Evolutionary conservation across 768 basidiomycete genomes (phyloP), one percentile per base, ranked within the genome.

Genomic region (Mycena filopes): DNA sequence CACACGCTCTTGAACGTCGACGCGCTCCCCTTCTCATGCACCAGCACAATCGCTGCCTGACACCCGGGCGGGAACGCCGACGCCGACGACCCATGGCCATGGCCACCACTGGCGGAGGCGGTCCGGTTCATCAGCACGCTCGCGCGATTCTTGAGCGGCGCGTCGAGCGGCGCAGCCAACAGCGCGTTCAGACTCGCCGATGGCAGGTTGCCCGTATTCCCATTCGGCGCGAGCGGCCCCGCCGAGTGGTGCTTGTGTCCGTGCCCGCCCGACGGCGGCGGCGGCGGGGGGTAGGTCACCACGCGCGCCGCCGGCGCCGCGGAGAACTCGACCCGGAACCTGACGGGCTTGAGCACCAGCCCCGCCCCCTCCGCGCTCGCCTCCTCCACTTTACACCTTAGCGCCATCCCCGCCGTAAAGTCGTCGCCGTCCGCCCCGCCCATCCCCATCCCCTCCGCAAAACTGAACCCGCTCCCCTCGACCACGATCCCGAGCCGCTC

Each of bases 11-110:
- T 90, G 81, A 98, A 97, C 48, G 92, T 90, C 58, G 94, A 91
- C 73, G 92, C 84, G 8, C 95, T 93, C 26, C 96, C 96, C 77
- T 95, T 98, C 82, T 98, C 96, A 68, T 93, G 89, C 25, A 93
- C 85, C 70, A 99, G 79, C 58, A 89, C 88, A 65, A 96, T 85
- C 45, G 87, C 88, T 45, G 91, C 92, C 59, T 73, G 65, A 69
- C 79, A 80, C 2, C 80, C 83, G 15, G 75, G 73, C 15, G 82
- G 81, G 43, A 80, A 74, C 56, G 62, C 68, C 28, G 71, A 58
- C 55, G 68, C 63, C 18, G 74, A 70, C 51, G 70, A 66, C 28
- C n/a, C n/a, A n/a, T n/a, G n/a, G n/a, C n/a, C n/a, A n/a, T n/a
- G n/a, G n/a, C n/a, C n/a, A n/a, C n/a, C n/a, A n/a, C n/a, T n/a